Evolutionary conservation across 2,329 filamentous ascomycete genomes (phyloP).

Genomic region (Aspergillus brunneoviolaceus): DNA sequence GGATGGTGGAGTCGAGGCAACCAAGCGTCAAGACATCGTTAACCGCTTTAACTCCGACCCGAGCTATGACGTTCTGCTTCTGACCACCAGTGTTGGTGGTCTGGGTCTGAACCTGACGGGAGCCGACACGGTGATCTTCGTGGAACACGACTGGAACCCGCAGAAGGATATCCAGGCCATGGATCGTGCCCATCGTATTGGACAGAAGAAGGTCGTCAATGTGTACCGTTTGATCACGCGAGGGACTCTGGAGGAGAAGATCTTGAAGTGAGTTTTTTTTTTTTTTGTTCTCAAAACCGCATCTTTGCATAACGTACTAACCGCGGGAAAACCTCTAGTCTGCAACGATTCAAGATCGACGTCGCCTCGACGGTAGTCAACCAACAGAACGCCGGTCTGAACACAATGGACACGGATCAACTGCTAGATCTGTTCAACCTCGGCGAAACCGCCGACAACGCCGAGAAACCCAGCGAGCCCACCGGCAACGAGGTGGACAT

Average conservation of each 20-base stretch:
- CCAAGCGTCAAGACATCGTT: conserved; percentile 93
- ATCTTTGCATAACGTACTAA: conserved; percentile 19
- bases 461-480: conserved; percentile 61
- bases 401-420: conserved; percentile 97
- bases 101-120: conserved; percentile 93
- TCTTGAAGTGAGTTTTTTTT: conserved; percentile 64
- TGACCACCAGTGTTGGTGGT: conserved; percentile 94
- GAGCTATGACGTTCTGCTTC: conserved; percentile 87
- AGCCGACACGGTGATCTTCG: conserved; percentile 97
- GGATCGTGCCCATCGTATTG: conserved; percentile 97
- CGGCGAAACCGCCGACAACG: conserved; percentile 62
- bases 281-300: background rate
- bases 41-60: conserved; percentile 99
- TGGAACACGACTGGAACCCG: conserved; percentile 99
- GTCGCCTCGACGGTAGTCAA: conserved; percentile 98
- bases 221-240: conserved; percentile 96
- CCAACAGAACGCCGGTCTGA: conserved; percentile 93
- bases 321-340: conserved; percentile 49
- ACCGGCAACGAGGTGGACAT: conserved; percentile 65
- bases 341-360: conserved; percentile 99
- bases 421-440: conserved; percentile 96
- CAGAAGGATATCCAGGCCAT: conserved; percentile 98
- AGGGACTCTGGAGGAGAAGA: conserved; percentile 97
- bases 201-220: conserved; percentile 99
- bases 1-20: conserved; percentile 89